These are phyloP conservation scores for Allomyces macrogynus DNA, from an alignment of 192 early-diverging fungal species.

Conservation along the genomic window DNA sequence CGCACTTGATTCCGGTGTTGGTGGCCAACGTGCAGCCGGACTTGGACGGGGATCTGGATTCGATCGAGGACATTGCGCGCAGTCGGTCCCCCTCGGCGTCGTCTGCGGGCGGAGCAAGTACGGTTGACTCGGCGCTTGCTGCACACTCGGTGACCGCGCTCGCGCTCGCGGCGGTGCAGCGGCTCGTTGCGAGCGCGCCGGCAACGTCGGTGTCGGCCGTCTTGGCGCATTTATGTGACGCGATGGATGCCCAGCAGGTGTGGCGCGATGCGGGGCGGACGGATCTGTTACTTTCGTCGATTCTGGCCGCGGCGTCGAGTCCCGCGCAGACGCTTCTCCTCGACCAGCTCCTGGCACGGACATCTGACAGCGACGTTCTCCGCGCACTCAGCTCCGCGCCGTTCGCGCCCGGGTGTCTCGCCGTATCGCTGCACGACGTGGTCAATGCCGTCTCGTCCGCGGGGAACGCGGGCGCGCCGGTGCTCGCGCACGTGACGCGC, in stretches of 20 bases:
- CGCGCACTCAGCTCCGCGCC: neutral
- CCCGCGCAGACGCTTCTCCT: neutral
- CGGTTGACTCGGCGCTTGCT: neutral
- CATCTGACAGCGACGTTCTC: neutral
- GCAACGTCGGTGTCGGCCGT: neutral
- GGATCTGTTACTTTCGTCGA: neutral
- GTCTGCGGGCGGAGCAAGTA: no score
- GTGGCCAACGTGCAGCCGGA: no score
- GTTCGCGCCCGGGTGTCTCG: neutral
- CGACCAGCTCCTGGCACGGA: neutral
- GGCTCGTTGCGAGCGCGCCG: neutral
- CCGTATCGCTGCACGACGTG: neutral
- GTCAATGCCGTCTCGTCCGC: neutral
- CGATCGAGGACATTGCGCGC: no score
- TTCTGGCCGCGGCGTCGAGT: neutral
- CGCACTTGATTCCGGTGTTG: no score
- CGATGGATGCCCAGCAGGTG: neutral
- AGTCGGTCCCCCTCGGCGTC: no score
- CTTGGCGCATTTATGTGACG: neutral
- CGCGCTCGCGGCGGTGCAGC: neutral
- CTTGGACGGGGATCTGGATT: no score
- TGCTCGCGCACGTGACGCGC: neutral
- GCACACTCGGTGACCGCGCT: neutral
- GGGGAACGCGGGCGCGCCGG: neutral
- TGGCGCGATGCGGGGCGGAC: neutral